Evolutionary conservation across 225 moss, liverwort and hornwort genomes (phyloP).

Genomic region (Asterella californica): DNA sequence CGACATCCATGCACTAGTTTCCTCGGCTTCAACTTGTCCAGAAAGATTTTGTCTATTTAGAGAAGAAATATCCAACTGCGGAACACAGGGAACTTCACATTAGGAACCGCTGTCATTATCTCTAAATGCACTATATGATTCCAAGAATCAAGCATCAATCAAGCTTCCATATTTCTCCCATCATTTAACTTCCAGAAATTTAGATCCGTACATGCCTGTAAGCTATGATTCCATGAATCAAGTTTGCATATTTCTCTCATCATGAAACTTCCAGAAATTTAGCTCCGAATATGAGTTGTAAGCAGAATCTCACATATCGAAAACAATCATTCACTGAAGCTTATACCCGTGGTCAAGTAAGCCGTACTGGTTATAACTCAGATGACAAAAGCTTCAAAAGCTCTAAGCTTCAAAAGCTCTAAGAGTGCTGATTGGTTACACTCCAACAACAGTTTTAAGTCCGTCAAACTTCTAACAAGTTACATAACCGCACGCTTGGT

Average conservation of each 20-base stretch:
- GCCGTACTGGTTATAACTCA: too few species aligned
- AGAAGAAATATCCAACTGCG: constrained; percentile 58
- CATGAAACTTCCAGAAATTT: too few species aligned
- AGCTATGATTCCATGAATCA: background rate
- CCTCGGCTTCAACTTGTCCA: constrained; percentile 50
- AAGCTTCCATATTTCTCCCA: background rate
- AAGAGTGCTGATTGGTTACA: background rate
- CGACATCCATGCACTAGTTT: constrained; percentile 7
- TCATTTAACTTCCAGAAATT: too few species aligned
- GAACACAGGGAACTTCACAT: background rate
- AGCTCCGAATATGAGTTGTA: too few species aligned
- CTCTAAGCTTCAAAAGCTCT: too few species aligned
- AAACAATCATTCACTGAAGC: too few species aligned
- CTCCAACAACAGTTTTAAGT: background rate
- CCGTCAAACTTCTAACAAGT: background rate
- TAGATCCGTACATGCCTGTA: too few species aligned
- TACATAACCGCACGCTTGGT: background rate
- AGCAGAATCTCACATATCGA: too few species aligned
- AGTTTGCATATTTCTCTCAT: background rate
- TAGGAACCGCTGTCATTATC: background rate
- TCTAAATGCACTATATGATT: too few species aligned
- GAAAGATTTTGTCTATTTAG: constrained; percentile 72
- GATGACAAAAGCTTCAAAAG: too few species aligned
- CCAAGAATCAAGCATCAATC: background rate
- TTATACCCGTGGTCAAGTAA: too few species aligned